phyloP scores from a whole-genome alignment of 2,329 filamentous ascomycete species.

The Colletotrichum chrysophilum region DNA sequence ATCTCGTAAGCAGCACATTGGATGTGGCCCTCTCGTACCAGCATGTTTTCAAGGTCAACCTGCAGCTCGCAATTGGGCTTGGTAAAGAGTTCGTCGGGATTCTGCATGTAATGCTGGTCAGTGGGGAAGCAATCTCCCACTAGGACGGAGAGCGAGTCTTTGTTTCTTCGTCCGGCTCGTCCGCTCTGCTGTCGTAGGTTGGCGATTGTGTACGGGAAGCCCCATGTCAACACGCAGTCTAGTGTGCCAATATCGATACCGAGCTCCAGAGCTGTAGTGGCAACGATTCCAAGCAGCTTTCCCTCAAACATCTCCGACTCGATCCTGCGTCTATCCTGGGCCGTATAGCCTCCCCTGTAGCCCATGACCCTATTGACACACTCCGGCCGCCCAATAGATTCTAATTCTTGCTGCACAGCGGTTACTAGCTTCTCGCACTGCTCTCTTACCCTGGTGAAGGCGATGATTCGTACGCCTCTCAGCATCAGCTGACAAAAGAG shows the following conservation, averaged over 20 bases:
- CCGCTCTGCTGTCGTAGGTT: constrained; percentile 96
- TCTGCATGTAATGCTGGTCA: constrained; percentile 97
- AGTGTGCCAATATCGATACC: constrained; percentile 95
- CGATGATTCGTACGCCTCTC: constrained; percentile 88
- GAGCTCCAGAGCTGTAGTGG: constrained; percentile 90
- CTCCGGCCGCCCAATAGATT: constrained; percentile 74
- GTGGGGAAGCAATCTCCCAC: constrained; percentile 89
- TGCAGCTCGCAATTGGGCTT: constrained; percentile 89
- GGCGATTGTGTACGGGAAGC: constrained; percentile 94
- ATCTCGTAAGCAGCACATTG: constrained; percentile 96
- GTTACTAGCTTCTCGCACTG: constrained; percentile 86
- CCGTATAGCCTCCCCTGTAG: constrained; percentile 93
- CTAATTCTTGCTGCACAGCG: constrained; percentile 80
- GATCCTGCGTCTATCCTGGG: constrained; percentile 86
- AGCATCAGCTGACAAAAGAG: constrained; percentile 90
- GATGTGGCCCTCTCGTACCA: constrained; percentile 90
- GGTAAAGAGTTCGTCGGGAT: constrained; percentile 91
- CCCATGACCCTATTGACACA: constrained; percentile 86
- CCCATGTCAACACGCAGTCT: constrained; percentile 91
- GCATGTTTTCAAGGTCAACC: constrained; percentile 89
- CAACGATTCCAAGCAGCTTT: constrained; percentile 89
- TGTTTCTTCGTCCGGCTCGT: constrained; percentile 88
- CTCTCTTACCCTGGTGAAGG: constrained; percentile 87
- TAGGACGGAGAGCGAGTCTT: constrained; percentile 88
- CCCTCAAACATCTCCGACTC: constrained; percentile 98